Evolutionary conservation across 2,329 filamentous ascomycete species (phyloP), one percentile per base, ranked within the genome.

Genomic region (Aspergillus glaucus): DNA sequence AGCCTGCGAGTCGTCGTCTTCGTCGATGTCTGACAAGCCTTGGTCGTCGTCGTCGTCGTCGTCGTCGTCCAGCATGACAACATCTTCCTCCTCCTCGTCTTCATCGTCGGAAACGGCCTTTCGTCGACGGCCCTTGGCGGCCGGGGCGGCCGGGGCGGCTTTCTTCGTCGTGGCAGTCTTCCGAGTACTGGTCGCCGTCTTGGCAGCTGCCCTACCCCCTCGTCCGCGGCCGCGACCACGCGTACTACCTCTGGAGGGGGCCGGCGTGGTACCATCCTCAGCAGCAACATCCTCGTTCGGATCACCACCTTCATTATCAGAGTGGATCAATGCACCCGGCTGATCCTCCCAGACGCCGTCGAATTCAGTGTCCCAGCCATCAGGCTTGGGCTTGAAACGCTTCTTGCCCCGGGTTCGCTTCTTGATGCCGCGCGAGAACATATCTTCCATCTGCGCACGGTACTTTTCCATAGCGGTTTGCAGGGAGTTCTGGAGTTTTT

Each of bases 341-440:
- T 89, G 82, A 43, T 93, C 86, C 51, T 86, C 86, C 91, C 92
- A 97, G 45, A 79, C 78, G 0, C 91, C 93, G 44, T 95, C 86
- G 22, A 91, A 73, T 55, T 97, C 92, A n/a, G 82, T 88, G 62
- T 97, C 89, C 90, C 91, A 97, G 2, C 76, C 77, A 9, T 81
- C 79, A 1, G 41, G 41, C 41, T 43, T 43, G 24, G 41, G 41
- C 24, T 43, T 43, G 41, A 43, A 43, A 17, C 41, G 41, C n/a
- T 43, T 80, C 60, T 76, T 78, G 40, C 74, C 63, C 44, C 69
- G 57, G 56, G 61, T 63, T 43, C 74, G 75, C 68, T 80, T 84
- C 34, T 82, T 64, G 42, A 79, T 71, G 2, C 88, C 88, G 3
- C 15, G 24, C 6, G 41, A 43, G 15, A 43, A 43, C 41, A 43